Evolutionary conservation across 768 basidiomycete genomes (phyloP), one percentile per base, ranked within the genome.

Genomic region (Saitozyma sp.): DNA sequence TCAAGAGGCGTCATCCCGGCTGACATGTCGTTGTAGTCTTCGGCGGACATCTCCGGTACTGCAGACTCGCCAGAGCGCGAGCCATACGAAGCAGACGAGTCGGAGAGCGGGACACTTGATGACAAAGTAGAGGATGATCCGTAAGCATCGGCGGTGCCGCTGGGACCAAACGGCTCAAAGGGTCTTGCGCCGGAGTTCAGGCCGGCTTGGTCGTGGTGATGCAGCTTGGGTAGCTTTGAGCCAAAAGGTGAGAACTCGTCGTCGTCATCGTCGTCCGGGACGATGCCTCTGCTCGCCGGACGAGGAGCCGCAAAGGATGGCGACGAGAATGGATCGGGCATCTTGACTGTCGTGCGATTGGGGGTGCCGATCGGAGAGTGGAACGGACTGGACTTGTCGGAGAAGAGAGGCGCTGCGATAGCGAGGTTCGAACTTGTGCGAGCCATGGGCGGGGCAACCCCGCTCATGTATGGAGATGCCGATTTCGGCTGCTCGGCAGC

Each of bases 1-100:
- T 99, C 96, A 71, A 99, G 89, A 0, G 96, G 96, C 0, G 95
- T 95, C 92, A 99, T 95, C 50, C 92, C 92, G 13, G 71, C 67
- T 20, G 61, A 53, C 51, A 52, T 52, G 11, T 52, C 51, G 38
- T 19, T 19, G 51, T 52, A 52, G 17, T 52, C 51, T 2, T 52
- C 51, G 10, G 13, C 51, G 11, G 51, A 52, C 51, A 52, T 52
- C 41, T 57, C 52, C 17, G 43, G 29, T 8, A 53, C 59, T 38
- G 51, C 58, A 38, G 57, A 17, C 17, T 50, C 60, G 29, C 48
- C 51, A n/a, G 54, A 40, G 49, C 53, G 51, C 6, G 61, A 66
- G 29, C 62, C 69, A 14, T 56, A 60, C 10, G 69, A 62, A 20
- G 43, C 53, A n/a, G 61, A 67, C 38, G 62, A 56, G 40, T 65